Conservation (phyloP, 306 rosid species). For the Begonia masoniana region DNA sequence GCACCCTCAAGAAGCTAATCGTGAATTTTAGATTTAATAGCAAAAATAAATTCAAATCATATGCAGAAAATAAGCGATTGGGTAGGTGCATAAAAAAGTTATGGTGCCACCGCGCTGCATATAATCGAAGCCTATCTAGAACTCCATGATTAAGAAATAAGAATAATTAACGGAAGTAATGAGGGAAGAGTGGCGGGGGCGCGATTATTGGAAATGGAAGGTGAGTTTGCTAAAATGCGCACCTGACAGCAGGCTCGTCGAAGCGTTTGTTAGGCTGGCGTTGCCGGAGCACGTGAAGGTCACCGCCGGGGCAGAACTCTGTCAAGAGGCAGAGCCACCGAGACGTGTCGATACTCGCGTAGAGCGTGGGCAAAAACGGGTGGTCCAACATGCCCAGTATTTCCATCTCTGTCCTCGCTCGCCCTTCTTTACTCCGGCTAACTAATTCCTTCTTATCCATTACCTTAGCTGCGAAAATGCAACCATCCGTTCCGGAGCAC, state of each 20-base stretch:
- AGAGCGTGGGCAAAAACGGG: constrained; percentile 71
- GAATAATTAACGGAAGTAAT: background rate
- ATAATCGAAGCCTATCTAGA: background rate
- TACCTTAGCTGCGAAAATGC: constrained; percentile 63
- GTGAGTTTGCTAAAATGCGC: constrained; percentile 18
- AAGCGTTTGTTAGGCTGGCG: constrained; percentile 65
- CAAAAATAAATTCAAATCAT: background rate
- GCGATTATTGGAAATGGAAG: background rate
- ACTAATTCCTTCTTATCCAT: constrained; percentile 71
- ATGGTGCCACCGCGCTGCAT: too few relatives aligned
- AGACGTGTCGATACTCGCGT: constrained; percentile 49
- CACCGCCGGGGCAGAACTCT: constrained; percentile 88
- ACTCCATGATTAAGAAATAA: background rate
- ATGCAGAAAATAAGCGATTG: background rate
- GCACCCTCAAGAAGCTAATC: too few relatives aligned
- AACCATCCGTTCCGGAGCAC: constrained; percentile 12
- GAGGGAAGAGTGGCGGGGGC: background rate
- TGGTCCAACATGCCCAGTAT: constrained; percentile 57
- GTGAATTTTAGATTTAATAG: too few relatives aligned
- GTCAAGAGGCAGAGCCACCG: constrained; percentile 63
- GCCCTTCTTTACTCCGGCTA: constrained; percentile 62
- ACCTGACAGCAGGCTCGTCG: constrained; percentile 63
- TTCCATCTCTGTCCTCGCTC: constrained; percentile 69
- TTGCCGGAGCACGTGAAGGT: constrained; percentile 76
- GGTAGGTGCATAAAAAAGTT: background rate